These are phyloP conservation scores for Ogataea populi-albae DNA, from an alignment of 805 yeast genomes.

Conservation along the genomic window DNA sequence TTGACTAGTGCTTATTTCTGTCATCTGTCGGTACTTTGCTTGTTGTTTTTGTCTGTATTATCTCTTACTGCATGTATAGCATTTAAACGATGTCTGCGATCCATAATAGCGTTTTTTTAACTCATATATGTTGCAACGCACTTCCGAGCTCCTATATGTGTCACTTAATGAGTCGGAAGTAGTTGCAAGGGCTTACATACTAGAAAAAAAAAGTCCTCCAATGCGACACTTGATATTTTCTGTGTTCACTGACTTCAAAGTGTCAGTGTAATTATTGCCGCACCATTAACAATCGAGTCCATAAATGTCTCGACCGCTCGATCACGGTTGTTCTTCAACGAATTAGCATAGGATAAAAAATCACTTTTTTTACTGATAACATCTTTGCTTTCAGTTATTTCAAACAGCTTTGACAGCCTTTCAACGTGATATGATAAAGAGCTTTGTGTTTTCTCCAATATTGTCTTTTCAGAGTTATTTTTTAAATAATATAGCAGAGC, in stretches of 20 bases:
- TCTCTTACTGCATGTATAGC: no score
- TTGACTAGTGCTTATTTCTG: no score
- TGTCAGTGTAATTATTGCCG: background rate
- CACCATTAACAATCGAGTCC: slow-evolving; percentile 20
- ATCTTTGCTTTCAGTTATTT: slow-evolving; percentile 27
- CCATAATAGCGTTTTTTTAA: no score
- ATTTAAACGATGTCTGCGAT: no score
- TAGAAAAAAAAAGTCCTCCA: no score
- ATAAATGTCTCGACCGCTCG: slow-evolving; percentile 23
- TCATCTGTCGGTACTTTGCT: no score
- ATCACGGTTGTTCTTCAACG: slow-evolving; percentile 20
- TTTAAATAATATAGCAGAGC: slow-evolving; percentile 71
- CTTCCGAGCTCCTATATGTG: no score
- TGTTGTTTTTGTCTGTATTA: no score
- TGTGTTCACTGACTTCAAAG: background rate
- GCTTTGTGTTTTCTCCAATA: slow-evolving; percentile 49
- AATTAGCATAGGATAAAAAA: slow-evolving; percentile 24
- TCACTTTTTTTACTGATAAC: slow-evolving; percentile 25
- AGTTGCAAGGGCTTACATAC: no score
- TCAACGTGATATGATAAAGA: slow-evolving; percentile 29
- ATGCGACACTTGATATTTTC: no score
- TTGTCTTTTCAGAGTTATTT: slow-evolving; percentile 45
- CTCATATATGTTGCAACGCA: no score
- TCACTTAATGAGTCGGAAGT: no score
- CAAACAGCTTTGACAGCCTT: slow-evolving; percentile 34